Percentiles rank a stretch among this genome's conserved stretches.
phyloP scores from a whole-genome alignment of 768 basidiomycete species.

The Lactarius akahatsu region DNA sequence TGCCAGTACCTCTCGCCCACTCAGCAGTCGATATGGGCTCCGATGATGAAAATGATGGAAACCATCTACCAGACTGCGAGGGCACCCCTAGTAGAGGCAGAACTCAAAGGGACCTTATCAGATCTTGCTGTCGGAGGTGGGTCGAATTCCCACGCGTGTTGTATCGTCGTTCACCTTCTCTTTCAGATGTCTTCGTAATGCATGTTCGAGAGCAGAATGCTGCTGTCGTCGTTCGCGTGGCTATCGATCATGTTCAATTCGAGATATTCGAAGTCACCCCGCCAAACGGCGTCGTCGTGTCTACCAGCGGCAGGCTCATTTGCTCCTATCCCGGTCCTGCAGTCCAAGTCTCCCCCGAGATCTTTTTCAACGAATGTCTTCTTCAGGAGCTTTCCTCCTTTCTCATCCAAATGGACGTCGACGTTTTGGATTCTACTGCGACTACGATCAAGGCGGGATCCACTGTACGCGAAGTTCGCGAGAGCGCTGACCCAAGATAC shows the following conservation, averaged over 20 bases:
- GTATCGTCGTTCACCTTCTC: background rate
- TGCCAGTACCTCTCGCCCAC: background rate
- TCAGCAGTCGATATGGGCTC: conserved; percentile 1
- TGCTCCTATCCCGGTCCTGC: conserved; percentile 42
- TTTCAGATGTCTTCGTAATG: conserved; percentile 13
- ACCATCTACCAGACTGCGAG: background rate
- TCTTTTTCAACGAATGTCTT: background rate
- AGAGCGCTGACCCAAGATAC: background rate
- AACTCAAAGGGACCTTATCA: background rate
- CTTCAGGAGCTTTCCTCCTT: background rate
- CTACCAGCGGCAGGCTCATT: conserved; percentile 37
- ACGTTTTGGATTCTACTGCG: background rate
- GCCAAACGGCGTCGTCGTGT: conserved; percentile 39
- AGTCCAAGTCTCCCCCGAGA: conserved; percentile 35
- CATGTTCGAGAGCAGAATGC: conserved; percentile 20
- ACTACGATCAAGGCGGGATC: background rate
- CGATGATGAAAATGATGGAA: conserved; percentile 10
- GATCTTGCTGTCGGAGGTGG: conserved; percentile 3
- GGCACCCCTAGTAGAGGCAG: background rate
- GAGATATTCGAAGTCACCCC: conserved; percentile 46
- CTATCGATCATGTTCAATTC: conserved; percentile 3
- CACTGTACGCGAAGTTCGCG: background rate
- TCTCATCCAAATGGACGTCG: background rate
- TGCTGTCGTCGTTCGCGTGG: conserved; percentile 6
- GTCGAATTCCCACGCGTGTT: background rate